Conservation (phyloP, 352 stramenopile genomes). For the Phytophthora europaea region DNA sequence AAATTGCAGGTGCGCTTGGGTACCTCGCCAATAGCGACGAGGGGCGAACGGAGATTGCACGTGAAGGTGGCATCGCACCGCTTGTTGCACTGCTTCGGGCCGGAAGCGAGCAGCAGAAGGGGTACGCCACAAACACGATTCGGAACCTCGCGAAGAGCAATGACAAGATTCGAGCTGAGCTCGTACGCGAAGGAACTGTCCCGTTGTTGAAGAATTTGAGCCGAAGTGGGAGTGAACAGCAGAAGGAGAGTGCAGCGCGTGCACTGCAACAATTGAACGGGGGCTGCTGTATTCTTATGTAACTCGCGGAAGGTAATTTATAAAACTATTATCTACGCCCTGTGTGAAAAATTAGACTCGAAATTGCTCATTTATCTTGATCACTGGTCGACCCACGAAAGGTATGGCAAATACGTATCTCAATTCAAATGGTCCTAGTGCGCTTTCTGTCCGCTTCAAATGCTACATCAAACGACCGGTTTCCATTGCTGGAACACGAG, state of each 20-base stretch:
- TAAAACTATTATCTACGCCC: too few relatives aligned
- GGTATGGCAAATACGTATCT: background rate
- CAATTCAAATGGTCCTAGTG: background rate
- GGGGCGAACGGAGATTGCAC: background rate
- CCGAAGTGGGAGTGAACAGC: background rate
- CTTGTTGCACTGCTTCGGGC: conserved; percentile 3
- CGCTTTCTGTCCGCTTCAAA: background rate
- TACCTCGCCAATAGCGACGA: conserved; percentile 1
- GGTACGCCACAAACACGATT: background rate
- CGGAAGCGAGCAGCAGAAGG: conserved; percentile 14
- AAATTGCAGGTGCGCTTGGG: background rate
- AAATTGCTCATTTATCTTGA: too few relatives aligned
- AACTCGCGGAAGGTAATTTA: background rate
- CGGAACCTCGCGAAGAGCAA: conserved; percentile 9
- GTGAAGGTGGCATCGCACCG: background rate
- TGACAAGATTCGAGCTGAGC: conserved; percentile 14
- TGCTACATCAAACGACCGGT: conserved; percentile 37
- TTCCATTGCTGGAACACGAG: conserved; percentile 70
- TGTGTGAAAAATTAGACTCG: too few relatives aligned
- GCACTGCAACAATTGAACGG: conserved; percentile 9
- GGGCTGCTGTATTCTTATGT: conserved; percentile 10
- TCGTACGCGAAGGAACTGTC: background rate
- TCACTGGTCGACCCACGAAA: too few relatives aligned
- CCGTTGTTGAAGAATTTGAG: conserved; percentile 3
- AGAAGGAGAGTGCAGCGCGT: conserved; percentile 5